Evolutionary conservation across 2,329 filamentous ascomycete genomes (phyloP).

Genomic region (Calonectria pteridis): DNA sequence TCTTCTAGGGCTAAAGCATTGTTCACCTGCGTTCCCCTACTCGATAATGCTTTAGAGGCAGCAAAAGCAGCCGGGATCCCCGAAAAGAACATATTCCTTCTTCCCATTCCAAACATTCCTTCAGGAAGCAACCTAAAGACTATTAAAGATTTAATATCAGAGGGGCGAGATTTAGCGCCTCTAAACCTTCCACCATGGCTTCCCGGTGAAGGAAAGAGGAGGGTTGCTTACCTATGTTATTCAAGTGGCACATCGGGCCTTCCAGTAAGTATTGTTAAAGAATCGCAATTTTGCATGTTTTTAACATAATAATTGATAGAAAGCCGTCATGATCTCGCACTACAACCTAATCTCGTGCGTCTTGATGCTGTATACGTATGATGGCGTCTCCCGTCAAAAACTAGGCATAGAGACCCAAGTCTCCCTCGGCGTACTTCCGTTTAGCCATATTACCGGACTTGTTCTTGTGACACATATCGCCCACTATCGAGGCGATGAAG

Average conservation of each 20-base stretch:
- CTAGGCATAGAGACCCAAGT: not conserved
- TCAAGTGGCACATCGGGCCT: conserved; percentile 1
- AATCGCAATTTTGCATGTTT: not conserved
- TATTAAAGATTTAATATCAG: not conserved
- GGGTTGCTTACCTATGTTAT: not conserved
- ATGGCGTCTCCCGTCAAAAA: not conserved
- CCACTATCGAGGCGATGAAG: conserved; percentile 77
- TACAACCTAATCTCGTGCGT: not conserved
- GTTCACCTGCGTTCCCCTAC: conserved; percentile 76
- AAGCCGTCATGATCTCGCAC: conserved; percentile 5
- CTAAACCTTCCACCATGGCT: not conserved
- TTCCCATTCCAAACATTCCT: conserved; percentile 67
- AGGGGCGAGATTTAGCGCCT: not conserved
- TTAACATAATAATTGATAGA: not conserved
- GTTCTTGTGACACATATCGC: conserved; percentile 76
- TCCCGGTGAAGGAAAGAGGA: not conserved
- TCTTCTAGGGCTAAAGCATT: conserved; percentile 73
- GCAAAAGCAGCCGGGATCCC: conserved; percentile 72
- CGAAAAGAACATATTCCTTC: conserved; percentile 71
- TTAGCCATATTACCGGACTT: conserved; percentile 84
- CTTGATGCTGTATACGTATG: not conserved
- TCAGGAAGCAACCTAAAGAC: not conserved
- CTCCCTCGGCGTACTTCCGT: conserved; percentile 74
- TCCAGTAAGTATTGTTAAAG: not conserved
- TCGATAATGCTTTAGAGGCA: conserved; percentile 72